A percentile compares a stretch with the other conserved stretches of the same genome.
Evolutionary conservation across 805 yeast species (phyloP).

Genomic region (Saccharomyces mikatae): DNA sequence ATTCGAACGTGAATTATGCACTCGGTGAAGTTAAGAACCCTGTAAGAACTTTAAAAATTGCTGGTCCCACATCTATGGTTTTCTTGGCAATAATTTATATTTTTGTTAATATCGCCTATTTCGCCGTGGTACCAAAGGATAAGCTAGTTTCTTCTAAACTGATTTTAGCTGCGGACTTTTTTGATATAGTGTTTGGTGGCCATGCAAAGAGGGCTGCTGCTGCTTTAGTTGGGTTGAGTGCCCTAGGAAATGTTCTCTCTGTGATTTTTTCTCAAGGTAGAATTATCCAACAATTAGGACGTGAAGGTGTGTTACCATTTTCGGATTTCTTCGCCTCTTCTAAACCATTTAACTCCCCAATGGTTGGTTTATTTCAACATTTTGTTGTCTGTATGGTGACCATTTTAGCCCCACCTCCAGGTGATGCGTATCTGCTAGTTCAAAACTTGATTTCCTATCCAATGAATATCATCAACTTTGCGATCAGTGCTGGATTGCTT

Average conservation of each 20-base stretch:
- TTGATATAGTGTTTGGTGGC: conserved; percentile 61
- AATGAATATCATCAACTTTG: conserved; percentile 62
- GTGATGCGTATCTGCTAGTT: conserved; percentile 79
- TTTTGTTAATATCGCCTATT: conserved; percentile 71
- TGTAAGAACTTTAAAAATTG: conserved; percentile 53
- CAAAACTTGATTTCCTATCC: conserved; percentile 77
- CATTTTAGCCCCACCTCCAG: conserved; percentile 75
- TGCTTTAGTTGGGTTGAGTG: conserved; percentile 72
- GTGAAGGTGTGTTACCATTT: conserved; percentile 75
- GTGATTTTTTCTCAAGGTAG: conserved; percentile 80
- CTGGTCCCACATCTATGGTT: conserved; percentile 68
- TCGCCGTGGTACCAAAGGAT: conserved; percentile 70
- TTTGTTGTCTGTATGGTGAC: conserved; percentile 68
- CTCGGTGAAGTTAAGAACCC: conserved; percentile 74
- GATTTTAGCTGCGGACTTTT: conserved; percentile 68
- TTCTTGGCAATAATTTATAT: conserved; percentile 58
- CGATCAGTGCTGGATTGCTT: conserved; percentile 51
- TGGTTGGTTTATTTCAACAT: conserved; percentile 66
- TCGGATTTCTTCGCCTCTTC: conserved; percentile 62
- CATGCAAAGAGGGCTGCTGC: conserved; percentile 66
- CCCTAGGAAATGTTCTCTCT: conserved; percentile 73
- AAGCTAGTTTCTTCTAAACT: conserved; percentile 53
- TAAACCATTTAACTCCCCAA: conserved; percentile 66
- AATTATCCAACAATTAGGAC: conserved; percentile 69
- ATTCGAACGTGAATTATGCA: conserved; percentile 77